Evolutionary conservation across 257 asterid genomes (phyloP).

Genomic region (Salvia rosmarinus): DNA sequence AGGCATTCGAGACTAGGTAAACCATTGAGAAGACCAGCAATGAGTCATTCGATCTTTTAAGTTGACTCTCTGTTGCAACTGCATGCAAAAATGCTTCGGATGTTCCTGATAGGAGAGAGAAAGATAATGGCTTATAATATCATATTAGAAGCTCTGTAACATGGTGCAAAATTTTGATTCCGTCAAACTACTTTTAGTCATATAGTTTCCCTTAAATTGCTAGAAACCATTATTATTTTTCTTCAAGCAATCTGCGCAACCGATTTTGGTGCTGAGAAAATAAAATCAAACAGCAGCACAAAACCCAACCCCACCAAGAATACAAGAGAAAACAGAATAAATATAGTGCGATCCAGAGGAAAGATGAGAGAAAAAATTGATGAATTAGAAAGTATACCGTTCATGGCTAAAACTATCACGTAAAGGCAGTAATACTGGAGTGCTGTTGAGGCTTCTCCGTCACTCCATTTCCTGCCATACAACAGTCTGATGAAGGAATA

Average conservation of each 20-base stretch:
- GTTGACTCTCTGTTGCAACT: constrained; percentile 81
- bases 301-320: not conserved
- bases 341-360: not conserved
- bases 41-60: constrained; percentile 76
- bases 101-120: constrained; percentile 60
- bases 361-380: constrained; percentile 4
- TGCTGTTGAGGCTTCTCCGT: constrained; percentile 93
- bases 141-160: not conserved
- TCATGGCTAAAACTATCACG: constrained; percentile 87
- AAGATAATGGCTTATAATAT: not conserved
- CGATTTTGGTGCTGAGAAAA: constrained; percentile 11
- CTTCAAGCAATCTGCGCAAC: not conserved
- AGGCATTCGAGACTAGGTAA: constrained; percentile 71
- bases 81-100: constrained; percentile 98
- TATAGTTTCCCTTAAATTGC: constrained; percentile 1
- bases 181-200: constrained; percentile 4
- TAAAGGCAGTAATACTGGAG: constrained; percentile 80
- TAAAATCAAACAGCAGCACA: not conserved
- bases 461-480: constrained; percentile 97
- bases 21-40: constrained; percentile 73
- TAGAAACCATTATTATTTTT: not conserved
- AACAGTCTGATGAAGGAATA: constrained; percentile 83
- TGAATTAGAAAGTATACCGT: constrained; percentile 48
- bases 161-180: constrained; percentile 2
- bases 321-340: not conserved